These are phyloP conservation scores for Paramarasmius palmivorus DNA, from an alignment of 1,284 basidiomycete genomes.

Conservation along the genomic window DNA sequence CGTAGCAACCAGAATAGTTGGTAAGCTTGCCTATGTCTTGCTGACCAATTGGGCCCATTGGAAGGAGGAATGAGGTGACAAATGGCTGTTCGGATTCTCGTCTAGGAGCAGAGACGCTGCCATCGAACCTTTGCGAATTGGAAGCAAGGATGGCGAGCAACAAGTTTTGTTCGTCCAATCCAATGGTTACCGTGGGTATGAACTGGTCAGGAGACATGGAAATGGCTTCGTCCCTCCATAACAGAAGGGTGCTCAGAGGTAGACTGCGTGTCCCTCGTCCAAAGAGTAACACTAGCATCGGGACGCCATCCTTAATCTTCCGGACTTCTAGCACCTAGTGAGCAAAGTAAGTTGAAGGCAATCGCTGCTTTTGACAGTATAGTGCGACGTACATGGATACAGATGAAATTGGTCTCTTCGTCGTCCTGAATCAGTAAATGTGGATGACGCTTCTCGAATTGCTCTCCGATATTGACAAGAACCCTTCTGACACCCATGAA, in stretches of 20 bases:
- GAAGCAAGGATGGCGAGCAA: slow-evolving; percentile 15
- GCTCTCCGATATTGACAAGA: not conserved
- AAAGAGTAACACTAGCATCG: not conserved
- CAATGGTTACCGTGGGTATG: not conserved
- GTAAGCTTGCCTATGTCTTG: not conserved
- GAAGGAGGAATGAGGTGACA: not conserved
- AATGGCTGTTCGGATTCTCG: not conserved
- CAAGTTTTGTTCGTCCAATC: not conserved
- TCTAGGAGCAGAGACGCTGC: slow-evolving; percentile 10
- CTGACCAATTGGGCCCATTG: not conserved
- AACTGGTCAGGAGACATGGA: not conserved
- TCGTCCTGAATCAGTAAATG: slow-evolving; percentile 3
- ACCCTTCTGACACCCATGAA: not conserved
- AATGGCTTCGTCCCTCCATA: not conserved
- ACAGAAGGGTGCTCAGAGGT: not conserved
- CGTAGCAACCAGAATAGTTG: not conserved
- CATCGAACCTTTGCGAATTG: slow-evolving; percentile 27
- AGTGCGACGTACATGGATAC: not conserved
- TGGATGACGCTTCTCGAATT: slow-evolving; percentile 1
- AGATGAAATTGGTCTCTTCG: not conserved
- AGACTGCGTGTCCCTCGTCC: not conserved
- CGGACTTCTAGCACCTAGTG: not conserved
- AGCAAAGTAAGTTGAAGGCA: not conserved
- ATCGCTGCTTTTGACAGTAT: not conserved
- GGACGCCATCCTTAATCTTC: not conserved